phyloP scores from a whole-genome alignment of 371 early-diverging fungal genomes.

The Lichtheimia hyalospora region DNA sequence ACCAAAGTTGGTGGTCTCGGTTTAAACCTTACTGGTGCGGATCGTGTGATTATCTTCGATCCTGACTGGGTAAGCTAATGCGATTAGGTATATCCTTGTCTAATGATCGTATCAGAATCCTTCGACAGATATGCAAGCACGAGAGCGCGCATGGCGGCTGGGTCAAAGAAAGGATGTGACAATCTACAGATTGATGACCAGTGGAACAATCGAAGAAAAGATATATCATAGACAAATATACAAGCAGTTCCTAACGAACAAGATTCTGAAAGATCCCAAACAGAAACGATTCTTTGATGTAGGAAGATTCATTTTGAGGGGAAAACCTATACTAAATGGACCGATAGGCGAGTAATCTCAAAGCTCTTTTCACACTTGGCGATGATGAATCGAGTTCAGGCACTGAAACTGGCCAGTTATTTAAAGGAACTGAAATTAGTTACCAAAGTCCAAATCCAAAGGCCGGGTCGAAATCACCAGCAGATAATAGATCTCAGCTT shows the following conservation, averaged over 20 bases:
- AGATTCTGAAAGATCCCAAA: slow-evolving; percentile 92
- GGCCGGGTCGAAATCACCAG: slow-evolving; percentile 25
- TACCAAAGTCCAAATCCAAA: slow-evolving; percentile 13
- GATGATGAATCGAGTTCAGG: slow-evolving; percentile 52
- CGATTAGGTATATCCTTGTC: not conserved
- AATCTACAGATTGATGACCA: slow-evolving; percentile 97
- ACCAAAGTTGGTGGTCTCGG: slow-evolving; percentile 98
- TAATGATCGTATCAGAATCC: slow-evolving; percentile 72
- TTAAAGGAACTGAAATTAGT: slow-evolving; percentile 62
- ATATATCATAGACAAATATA: slow-evolving; percentile 97
- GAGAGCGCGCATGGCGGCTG: slow-evolving; percentile 96
- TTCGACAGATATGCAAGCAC: slow-evolving; percentile 95
- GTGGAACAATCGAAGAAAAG: slow-evolving; percentile 98
- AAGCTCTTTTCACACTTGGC: slow-evolving; percentile 82
- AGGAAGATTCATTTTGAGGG: not conserved
- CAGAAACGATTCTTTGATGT: slow-evolving; percentile 89
- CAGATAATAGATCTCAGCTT: slow-evolving; percentile 29
- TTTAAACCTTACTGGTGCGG: slow-evolving; percentile 93
- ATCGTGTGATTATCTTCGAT: slow-evolving; percentile 96
- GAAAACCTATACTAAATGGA: not conserved
- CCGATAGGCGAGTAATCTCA: slow-evolving; percentile 64
- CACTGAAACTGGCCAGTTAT: slow-evolving; percentile 73
- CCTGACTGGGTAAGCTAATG: slow-evolving; percentile 88
- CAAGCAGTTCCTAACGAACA: slow-evolving; percentile 95
- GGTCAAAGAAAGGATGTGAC: slow-evolving; percentile 92